These are phyloP conservation scores for Microbotryum silenes-acaulis DNA, from an alignment of 1,284 basidiomycete genomes.

Conservation along the genomic window DNA sequence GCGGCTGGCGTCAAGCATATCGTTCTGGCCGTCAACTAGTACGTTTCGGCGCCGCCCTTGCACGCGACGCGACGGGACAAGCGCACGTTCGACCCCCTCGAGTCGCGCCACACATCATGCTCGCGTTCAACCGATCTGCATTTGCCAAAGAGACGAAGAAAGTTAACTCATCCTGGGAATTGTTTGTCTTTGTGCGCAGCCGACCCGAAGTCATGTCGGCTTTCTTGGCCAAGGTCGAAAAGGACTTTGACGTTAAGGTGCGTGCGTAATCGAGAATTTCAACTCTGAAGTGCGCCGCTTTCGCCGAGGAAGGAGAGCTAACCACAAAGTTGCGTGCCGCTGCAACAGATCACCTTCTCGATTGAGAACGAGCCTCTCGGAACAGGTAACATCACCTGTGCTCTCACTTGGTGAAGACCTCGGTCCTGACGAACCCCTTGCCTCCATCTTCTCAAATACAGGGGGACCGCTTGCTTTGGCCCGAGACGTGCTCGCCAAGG, in stretches of 20 bases:
- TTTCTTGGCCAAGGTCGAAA: constrained; percentile 47
- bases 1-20: constrained; percentile 48
- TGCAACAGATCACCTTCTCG: constrained; percentile 43
- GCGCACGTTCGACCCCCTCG: too few relatives aligned
- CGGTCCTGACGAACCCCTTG: too few relatives aligned
- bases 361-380: constrained; percentile 49
- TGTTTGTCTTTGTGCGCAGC: not conserved
- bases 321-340: not conserved
- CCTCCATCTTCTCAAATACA: constrained; percentile 17
- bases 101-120: too few relatives aligned
- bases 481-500: constrained; percentile 47
- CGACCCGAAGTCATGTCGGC: constrained; percentile 45
- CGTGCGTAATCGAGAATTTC: constrained; percentile 2
- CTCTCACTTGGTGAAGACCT: not conserved
- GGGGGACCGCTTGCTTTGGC: constrained; percentile 48
- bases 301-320: too few relatives aligned
- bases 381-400: constrained; percentile 39
- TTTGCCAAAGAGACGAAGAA: too few relatives aligned
- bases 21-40: constrained; percentile 49
- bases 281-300: not conserved
- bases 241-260: constrained; percentile 46
- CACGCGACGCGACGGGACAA: too few relatives aligned
- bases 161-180: too few relatives aligned
- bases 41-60: not conserved
- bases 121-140: too few relatives aligned